Base-by-base conservation (phyloP, 345 rosid species). In the Citropsis articulata region DNA sequence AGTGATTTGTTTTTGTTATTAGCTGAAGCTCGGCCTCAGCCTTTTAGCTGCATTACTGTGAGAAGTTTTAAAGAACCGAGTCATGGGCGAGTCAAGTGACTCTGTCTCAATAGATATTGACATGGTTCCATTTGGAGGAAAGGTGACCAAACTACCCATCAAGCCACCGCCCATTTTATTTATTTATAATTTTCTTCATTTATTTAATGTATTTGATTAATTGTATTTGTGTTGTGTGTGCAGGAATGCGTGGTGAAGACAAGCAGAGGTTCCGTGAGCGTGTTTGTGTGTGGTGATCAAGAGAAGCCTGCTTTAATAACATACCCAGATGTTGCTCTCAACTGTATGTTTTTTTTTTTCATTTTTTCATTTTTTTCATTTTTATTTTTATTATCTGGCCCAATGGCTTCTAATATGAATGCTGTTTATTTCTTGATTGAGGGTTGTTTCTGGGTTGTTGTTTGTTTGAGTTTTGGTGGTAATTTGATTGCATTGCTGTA, bases 251-350 rank as follows among this genome's bases (percentile, higher is more conserved):
- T 87, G 83, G 94, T 92, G 85, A 94, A 89, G 77, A 94, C 97
- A 24, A 88, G 93, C 78, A 85, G 82, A 84, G 98, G 95, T 21
- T 86, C 83, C 35, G 83, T 94, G 33, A 86, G 92, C 24, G 98
- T 91, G 79, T 83, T 88, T 61, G 94, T 92, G 1, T 89, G 89
- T 61, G 97, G 98, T 75, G 94, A 94, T 83, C 85, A 80, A 77
- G 93, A 89, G 81, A 94, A 94, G 85, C 98, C 98, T 75, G 92
- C 95, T 55, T 79, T 94, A 79, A 89, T 92, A 36, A 91, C 98
- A 18, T 94, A 92, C 75, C 93, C 98, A 18, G 98, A 94, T 85
- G 91, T 94, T 73, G 97, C 93, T 83, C 90, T 94, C 56, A 94
- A 90, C 66, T 91, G 98, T 94, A 90, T 66, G 86, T 77, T 59